Evolutionary conservation across 1,284 basidiomycete genomes (phyloP).

Genomic region (Xanthoconium separans): DNA sequence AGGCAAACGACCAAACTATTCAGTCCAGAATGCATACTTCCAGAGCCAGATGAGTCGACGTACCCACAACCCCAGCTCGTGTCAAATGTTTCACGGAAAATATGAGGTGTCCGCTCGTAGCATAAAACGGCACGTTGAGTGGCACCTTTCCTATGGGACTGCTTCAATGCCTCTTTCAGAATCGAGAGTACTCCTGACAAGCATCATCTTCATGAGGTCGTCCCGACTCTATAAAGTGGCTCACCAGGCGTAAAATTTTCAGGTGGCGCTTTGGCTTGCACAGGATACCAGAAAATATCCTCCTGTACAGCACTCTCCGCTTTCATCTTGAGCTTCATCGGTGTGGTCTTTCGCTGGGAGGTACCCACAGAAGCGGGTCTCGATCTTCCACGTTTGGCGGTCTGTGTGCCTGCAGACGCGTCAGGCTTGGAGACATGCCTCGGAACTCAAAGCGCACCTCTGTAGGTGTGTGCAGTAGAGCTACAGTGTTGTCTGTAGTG

Average conservation of each 20-base stretch:
- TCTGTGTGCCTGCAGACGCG: slow-evolving; percentile 9
- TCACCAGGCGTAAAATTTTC: slow-evolving; percentile 71
- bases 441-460: neutral
- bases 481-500: slow-evolving; percentile 50
- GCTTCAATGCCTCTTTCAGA: slow-evolving; percentile 55
- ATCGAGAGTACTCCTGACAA: slow-evolving; percentile 64
- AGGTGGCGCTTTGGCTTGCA: slow-evolving; percentile 51
- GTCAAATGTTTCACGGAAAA: slow-evolving; percentile 59
- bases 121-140: slow-evolving; percentile 68
- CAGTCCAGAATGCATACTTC: neutral
- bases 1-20: neutral
- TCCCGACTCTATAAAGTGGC: slow-evolving; percentile 7
- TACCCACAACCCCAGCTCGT: slow-evolving; percentile 74
- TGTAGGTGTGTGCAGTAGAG: neutral
- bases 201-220: slow-evolving; percentile 6
- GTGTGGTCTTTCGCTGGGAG: neutral
- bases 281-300: slow-evolving; percentile 66
- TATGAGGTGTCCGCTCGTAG: slow-evolving; percentile 58
- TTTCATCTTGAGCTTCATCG: slow-evolving; percentile 10
- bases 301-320: slow-evolving; percentile 17
- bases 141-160: slow-evolving; percentile 48
- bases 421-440: neutral
- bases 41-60: slow-evolving; percentile 18
- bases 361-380: neutral
- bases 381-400: slow-evolving; percentile 5